These are phyloP conservation scores for Torrubiella hemipterigena DNA, from an alignment of 2,329 filamentous ascomycete genomes.

Conservation along the genomic window DNA sequence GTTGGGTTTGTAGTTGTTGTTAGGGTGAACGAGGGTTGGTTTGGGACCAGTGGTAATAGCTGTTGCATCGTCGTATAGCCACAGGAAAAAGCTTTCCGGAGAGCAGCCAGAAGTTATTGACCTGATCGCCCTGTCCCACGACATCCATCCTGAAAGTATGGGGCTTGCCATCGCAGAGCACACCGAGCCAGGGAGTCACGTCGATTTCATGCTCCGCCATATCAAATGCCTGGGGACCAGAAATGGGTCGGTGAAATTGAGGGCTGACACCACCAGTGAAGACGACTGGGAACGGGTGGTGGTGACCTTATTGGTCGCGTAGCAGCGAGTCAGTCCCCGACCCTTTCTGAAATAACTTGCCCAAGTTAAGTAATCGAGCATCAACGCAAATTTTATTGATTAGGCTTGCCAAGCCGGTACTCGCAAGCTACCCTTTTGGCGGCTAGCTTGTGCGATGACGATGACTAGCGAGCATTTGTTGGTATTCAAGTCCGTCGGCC, in stretches of 20 bases:
- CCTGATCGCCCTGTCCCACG: constrained; percentile 46
- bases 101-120: constrained; percentile 57
- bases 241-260: constrained; percentile 65
- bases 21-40: constrained; percentile 21
- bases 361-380: too few relatives aligned
- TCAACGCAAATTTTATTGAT: too few relatives aligned
- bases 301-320: too few relatives aligned
- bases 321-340: too few relatives aligned
- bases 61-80: constrained; percentile 43
- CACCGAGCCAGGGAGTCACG: constrained; percentile 61
- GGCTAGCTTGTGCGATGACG: too few relatives aligned
- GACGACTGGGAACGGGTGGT: constrained; percentile 75
- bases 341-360: too few relatives aligned
- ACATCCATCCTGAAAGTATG: constrained; percentile 61
- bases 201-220: constrained; percentile 72
- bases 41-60: constrained; percentile 35
- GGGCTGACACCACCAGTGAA: constrained; percentile 74
- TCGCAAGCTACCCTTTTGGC: too few relatives aligned
- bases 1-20: constrained; percentile 20
- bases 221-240: constrained; percentile 69
- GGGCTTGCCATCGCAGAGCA: constrained; percentile 50
- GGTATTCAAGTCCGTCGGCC: too few relatives aligned
- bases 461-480: too few relatives aligned
- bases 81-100: constrained; percentile 75
- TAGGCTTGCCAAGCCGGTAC: too few relatives aligned